A percentile compares a stretch with the other conserved stretches of the same genome.
phyloP scores from a whole-genome alignment of 768 basidiomycete species.

The Pholiota molesta region DNA sequence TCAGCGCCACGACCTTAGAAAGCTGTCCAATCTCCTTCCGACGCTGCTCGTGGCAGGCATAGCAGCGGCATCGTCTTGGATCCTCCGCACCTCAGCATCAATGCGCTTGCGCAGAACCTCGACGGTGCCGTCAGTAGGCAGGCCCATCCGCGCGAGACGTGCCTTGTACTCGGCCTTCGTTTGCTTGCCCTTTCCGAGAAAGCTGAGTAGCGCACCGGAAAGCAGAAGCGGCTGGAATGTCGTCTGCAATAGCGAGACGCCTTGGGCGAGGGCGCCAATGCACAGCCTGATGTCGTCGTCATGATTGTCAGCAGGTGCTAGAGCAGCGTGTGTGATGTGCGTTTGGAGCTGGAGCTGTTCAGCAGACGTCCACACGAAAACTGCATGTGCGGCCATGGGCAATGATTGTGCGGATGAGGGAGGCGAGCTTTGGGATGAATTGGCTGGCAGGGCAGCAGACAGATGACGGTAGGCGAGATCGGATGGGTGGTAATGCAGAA shows the following conservation, averaged over 20 bases:
- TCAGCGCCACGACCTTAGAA: slow-evolving; percentile 45
- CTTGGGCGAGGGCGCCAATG: slow-evolving; percentile 53
- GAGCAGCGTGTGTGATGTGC: slow-evolving; percentile 44
- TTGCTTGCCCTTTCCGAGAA: slow-evolving; percentile 38
- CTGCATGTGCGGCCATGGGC: slow-evolving; percentile 36
- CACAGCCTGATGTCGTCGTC: slow-evolving; percentile 43
- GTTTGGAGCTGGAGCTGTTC: slow-evolving; percentile 43
- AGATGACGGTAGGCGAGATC: slow-evolving; percentile 19
- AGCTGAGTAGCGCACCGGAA: slow-evolving; percentile 45
- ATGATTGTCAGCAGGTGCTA: slow-evolving; percentile 32
- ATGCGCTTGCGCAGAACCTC: slow-evolving; percentile 41
- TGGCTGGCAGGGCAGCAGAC: slow-evolving; percentile 29
- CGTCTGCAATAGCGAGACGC: slow-evolving; percentile 50
- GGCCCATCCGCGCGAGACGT: slow-evolving; percentile 42
- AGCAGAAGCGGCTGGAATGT: slow-evolving; percentile 50
- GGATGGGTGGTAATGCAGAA: slow-evolving; percentile 40
- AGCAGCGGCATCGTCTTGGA: slow-evolving; percentile 32
- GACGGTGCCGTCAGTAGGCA: slow-evolving; percentile 38
- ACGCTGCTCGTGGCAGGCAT: slow-evolving; percentile 23
- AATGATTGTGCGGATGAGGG: slow-evolving; percentile 37
- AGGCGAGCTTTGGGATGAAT: slow-evolving; percentile 39
- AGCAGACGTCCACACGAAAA: slow-evolving; percentile 47
- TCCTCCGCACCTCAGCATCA: slow-evolving; percentile 35
- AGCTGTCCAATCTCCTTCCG: slow-evolving; percentile 45
- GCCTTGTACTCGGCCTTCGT: slow-evolving; percentile 40